These are phyloP conservation scores for Kazachstania psychrophila DNA, from an alignment of 805 yeast genomes.

Conservation along the genomic window DNA sequence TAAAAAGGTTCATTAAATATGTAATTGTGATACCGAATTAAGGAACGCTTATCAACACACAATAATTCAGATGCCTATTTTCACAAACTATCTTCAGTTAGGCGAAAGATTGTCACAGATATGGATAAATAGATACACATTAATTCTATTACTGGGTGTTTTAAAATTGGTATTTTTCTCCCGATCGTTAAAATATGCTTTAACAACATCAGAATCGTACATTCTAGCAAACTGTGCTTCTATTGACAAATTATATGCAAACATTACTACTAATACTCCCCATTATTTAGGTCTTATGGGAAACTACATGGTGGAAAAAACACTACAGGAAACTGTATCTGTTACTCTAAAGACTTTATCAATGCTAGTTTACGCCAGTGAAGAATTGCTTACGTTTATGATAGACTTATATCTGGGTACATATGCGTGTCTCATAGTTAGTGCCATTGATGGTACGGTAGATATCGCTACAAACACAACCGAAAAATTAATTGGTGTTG, in stretches of 20 bases:
- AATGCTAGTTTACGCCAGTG: constrained; percentile 45
- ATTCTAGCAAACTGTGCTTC: constrained; percentile 39
- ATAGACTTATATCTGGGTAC: constrained; percentile 77
- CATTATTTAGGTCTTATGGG: constrained; percentile 47
- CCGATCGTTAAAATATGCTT: constrained; percentile 35
- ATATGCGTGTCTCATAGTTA: constrained; percentile 68
- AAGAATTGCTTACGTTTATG: constrained; percentile 51
- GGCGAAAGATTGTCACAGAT: constrained; percentile 52
- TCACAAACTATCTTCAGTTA: constrained; percentile 35
- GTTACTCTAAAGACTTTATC: constrained; percentile 38
- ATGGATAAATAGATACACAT: constrained; percentile 57
- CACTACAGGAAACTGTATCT: constrained; percentile 40
- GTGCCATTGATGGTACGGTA: constrained; percentile 64
- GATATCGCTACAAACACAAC: constrained; percentile 68
- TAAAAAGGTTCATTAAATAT: too few relatives aligned
- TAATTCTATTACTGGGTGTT: constrained; percentile 45
- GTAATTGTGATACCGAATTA: too few relatives aligned
- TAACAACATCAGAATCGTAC: constrained; percentile 33
- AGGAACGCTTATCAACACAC: too few relatives aligned
- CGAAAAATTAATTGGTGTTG: constrained; percentile 46
- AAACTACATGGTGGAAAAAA: constrained; percentile 40
- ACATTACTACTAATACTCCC: constrained; percentile 40
- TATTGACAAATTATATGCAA: constrained; percentile 33
- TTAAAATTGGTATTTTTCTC: constrained; percentile 55
- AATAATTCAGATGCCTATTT: constrained; percentile 5